Conservation (phyloP, 2,329 filamentous ascomycete genomes). For the Nemania bipapillata region DNA sequence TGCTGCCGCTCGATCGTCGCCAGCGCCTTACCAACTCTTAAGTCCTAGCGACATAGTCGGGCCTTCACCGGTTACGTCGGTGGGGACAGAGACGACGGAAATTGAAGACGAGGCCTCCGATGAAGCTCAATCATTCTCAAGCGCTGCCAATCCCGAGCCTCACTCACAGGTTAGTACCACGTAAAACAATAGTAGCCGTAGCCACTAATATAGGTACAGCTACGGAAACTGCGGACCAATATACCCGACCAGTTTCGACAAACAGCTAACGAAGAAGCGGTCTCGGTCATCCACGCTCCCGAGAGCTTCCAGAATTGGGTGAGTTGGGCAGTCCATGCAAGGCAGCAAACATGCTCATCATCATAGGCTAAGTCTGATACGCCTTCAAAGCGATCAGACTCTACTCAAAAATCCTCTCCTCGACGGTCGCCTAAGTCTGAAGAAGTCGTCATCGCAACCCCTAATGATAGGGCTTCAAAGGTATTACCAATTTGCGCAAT, state of each 20-base stretch:
- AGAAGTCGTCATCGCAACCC: constrained; percentile 52
- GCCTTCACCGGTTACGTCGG: constrained; percentile 85
- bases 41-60: constrained; percentile 77
- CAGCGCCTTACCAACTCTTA: constrained; percentile 66
- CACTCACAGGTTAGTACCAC: constrained; percentile 55
- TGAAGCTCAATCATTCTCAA: constrained; percentile 60
- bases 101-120: constrained; percentile 81
- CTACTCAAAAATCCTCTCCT: constrained; percentile 54
- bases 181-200: constrained; percentile 11
- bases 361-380: constrained; percentile 58
- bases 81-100: constrained; percentile 83
- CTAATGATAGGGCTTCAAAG: constrained; percentile 53
- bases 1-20: constrained; percentile 60
- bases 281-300: constrained; percentile 92
- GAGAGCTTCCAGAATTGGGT: constrained; percentile 85
- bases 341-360: constrained; percentile 40
- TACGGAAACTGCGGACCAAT: constrained; percentile 63
- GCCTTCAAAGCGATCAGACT: constrained; percentile 51
- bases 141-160: constrained; percentile 51
- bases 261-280: constrained; percentile 76
- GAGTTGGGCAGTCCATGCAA: constrained; percentile 48
- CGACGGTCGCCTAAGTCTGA: constrained; percentile 52
- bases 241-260: constrained; percentile 68
- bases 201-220: constrained; percentile 52
- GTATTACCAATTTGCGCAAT: constrained; percentile 45